A percentile compares a stretch with the other conserved stretches of the same genome.
Evolutionary conservation across 352 stramenopile genomes (phyloP).

Genomic region (Plasmopara muralis): DNA sequence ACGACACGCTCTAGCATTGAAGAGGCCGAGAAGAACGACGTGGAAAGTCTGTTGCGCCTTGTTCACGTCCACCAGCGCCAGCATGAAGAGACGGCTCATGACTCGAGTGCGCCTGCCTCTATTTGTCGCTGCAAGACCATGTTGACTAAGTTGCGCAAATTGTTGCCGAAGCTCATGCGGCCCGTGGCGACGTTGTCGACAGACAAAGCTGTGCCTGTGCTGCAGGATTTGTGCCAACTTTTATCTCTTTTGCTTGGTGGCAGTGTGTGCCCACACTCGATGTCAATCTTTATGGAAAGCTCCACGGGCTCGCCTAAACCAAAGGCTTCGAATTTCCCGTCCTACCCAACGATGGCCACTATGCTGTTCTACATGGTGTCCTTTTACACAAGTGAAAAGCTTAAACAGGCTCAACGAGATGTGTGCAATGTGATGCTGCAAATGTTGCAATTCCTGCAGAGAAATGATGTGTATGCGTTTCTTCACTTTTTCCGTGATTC

Average conservation of each 20-base stretch:
- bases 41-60: slow-evolving; percentile 36
- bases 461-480: slow-evolving; percentile 48
- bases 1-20: slow-evolving; percentile 6
- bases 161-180: slow-evolving; percentile 64
- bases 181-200: slow-evolving; percentile 32
- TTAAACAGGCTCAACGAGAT: slow-evolving; percentile 33
- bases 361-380: slow-evolving; percentile 75
- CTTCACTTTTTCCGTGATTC: slow-evolving; percentile 62
- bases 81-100: slow-evolving; percentile 37
- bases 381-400: slow-evolving; percentile 45
- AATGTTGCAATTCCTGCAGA: slow-evolving; percentile 49
- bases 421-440: slow-evolving; percentile 43
- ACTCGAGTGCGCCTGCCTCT: slow-evolving; percentile 24
- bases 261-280: slow-evolving; percentile 47
- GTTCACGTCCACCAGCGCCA: slow-evolving; percentile 42
- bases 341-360: slow-evolving; percentile 43
- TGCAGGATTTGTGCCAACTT: slow-evolving; percentile 55
- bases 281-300: slow-evolving; percentile 49
- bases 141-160: slow-evolving; percentile 58
- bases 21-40: slow-evolving; percentile 43
- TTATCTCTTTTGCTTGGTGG: slow-evolving; percentile 40
- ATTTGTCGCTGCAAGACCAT: slow-evolving; percentile 58
- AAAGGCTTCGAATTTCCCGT: slow-evolving; percentile 22
- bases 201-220: slow-evolving; percentile 26
- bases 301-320: slow-evolving; percentile 4